Evolutionary conservation across 352 stramenopile species (phyloP), one percentile per base, ranked within the genome.

Genomic region (Globisporangium cylindrosporum): DNA sequence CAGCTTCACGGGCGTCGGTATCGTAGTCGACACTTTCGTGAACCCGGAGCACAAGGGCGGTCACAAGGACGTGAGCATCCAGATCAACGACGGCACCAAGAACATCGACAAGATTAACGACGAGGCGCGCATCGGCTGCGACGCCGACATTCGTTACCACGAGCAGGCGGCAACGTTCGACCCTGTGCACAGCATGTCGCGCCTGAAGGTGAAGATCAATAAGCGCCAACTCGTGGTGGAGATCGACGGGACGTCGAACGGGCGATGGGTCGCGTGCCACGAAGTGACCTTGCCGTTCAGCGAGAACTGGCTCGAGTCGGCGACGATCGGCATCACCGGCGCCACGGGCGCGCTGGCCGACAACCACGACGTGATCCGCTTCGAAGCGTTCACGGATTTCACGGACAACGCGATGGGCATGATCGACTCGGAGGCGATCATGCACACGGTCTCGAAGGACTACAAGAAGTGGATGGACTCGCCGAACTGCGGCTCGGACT

Each of bases 1-100:
- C 59, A 79, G 81, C 38, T 96, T 90, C 74, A 89, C 70, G 14
- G 88, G 88, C 46, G 68, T 96, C 48, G 88, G 86, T 22, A 72
- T 96, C 20, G 79, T 96, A 2, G 80, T 96, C 53, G 88, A 96
- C 71, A 96, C 88, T 68, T 96, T 93, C 59, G 81, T 82, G 64
- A 96, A 96, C 74, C 74, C 78, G 10, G 88, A 96, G 70, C 85
- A 94, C 74, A 83, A 81, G 59, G 87, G 88, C 36, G 87, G 84
- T 32, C 88, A 96, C 77, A 94, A 93, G 72, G 88, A 96, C 64
- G 66, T 96, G 41, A 93, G 80, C 62, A 67, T 95, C 51, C 86
- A 93, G 68, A 67, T 92, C 54, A 95, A 95, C 73, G 84, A 96
- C 65, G 88, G 88, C 57, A 75, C 74, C 34, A 93, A 95, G 75